Percentiles rank a stretch among this genome's conserved stretches.
These are phyloP conservation scores for Keithomyces neogunnii DNA, from an alignment of 2,329 filamentous ascomycete species.

Conservation along the genomic window DNA sequence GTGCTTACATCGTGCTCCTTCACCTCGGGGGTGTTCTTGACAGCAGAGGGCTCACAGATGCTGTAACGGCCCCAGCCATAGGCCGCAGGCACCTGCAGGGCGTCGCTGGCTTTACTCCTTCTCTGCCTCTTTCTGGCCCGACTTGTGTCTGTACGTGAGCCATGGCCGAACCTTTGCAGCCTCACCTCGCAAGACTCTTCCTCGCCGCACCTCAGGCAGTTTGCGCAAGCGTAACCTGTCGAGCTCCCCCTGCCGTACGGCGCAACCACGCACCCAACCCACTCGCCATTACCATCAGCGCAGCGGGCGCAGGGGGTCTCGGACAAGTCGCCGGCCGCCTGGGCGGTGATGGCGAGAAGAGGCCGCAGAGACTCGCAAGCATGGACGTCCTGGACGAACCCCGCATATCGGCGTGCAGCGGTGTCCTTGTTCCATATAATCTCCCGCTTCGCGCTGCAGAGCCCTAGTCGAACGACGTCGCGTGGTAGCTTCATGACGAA, in stretches of 20 bases:
- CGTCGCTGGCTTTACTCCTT: too few relatives aligned
- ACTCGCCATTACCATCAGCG: background rate
- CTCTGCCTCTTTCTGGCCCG: too few relatives aligned
- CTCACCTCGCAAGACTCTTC: background rate
- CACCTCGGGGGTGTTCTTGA: too few relatives aligned
- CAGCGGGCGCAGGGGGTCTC: background rate
- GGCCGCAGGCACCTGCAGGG: too few relatives aligned
- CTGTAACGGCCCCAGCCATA: too few relatives aligned
- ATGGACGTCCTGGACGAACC: background rate
- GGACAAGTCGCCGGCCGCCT: background rate
- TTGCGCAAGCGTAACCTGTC: constrained; percentile 3
- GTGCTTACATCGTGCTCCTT: too few relatives aligned
- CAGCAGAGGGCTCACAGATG: too few relatives aligned
- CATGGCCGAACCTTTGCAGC: background rate
- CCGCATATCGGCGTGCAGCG: background rate
- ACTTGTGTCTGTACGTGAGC: too few relatives aligned
- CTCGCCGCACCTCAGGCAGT: background rate
- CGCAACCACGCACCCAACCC: constrained; percentile 2
- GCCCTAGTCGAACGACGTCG: background rate
- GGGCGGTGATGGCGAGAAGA: background rate
- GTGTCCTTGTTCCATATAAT: background rate
- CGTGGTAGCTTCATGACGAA: background rate
- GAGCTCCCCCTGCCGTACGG: background rate
- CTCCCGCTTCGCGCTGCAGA: background rate
- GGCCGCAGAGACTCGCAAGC: background rate